Evolutionary conservation across 2,329 filamentous ascomycete genomes (phyloP), one percentile per base, ranked within the genome.

Genomic region (Colletotrichum sidae): DNA sequence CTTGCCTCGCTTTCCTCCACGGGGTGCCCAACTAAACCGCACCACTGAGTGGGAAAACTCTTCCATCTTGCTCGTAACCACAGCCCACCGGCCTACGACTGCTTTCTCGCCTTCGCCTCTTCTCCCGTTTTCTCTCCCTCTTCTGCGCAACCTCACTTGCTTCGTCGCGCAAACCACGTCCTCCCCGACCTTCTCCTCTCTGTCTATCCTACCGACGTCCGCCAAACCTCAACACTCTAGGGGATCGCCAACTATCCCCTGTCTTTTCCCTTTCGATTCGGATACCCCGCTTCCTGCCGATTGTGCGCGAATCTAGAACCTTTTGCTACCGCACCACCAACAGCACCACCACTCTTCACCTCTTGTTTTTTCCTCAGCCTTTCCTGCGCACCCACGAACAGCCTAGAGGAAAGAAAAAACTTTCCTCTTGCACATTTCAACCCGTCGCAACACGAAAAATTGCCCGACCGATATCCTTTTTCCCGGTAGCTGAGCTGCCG

Each of bases 401-500:
- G 58, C 63, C 44, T 33, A 52, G 38, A 25, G 25, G 25, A 25
- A 25, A 3, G 4, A 25, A 25, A 46, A 55, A 66, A 63, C 15
- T 49, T 33, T 51, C 15, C 25, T 34, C 37, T 7, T 15, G 47
- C 53, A 38, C 55, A 33, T 55, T 61, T 47, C 33, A 51, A 35
- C 57, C 52, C 35, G 33, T 34, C 53, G 38, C 42, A 47, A 44
- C 41, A 64, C 33, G 46, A 52, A 13, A 52, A 55, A 52, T 58
- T 38, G 60, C 47, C 54, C 65, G 65, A 66, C 51, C 60, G 38
- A 59, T 47, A 38, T 47, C 33, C 25, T 10, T 66, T 56, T 11
- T 17, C 56, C 52, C 60, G 68, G 73, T 74, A 74, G 72, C 70
- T 69, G 68, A 67, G 70, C 73, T 72, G 70, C 73, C 72, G 70